These are phyloP conservation scores for Periglandula ipomoeae DNA, from an alignment of 2,329 filamentous ascomycete genomes.

Conservation along the genomic window DNA sequence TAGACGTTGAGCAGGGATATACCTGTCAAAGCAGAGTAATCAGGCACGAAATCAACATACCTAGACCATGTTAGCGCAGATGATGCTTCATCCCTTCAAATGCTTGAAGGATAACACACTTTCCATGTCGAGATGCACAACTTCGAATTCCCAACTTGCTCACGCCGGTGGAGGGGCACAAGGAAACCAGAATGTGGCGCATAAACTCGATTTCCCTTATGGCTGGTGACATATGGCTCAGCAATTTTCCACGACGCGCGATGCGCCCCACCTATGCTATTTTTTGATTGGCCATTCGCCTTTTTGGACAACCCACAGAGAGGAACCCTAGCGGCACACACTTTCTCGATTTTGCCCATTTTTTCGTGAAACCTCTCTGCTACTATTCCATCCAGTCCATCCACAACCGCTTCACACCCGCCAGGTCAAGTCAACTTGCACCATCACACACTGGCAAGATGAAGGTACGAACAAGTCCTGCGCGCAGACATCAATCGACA, in stretches of 20 bases:
- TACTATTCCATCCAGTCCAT: slow-evolving; percentile 9
- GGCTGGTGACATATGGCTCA: slow-evolving; percentile 5
- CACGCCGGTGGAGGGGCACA: too few species aligned
- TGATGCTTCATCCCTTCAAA: too few species aligned
- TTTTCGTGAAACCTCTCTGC: slow-evolving; percentile 16
- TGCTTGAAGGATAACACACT: too few species aligned
- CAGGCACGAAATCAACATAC: too few species aligned
- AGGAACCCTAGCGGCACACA: slow-evolving; percentile 34
- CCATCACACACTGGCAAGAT: slow-evolving; percentile 38
- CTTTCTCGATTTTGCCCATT: slow-evolving; percentile 29
- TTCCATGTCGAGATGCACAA: too few species aligned
- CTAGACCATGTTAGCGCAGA: too few species aligned
- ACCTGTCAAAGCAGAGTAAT: too few species aligned
- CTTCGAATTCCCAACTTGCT: too few species aligned
- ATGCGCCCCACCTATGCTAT: too few species aligned
- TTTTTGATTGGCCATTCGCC: slow-evolving; percentile 26
- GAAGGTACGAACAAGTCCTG: slow-evolving; percentile 28
- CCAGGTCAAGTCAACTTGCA: slow-evolving; percentile 36
- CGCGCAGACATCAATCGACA: background rate
- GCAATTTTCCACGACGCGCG: background rate
- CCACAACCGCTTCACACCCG: slow-evolving; percentile 25
- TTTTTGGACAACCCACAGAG: slow-evolving; percentile 9
- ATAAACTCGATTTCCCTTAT: too few species aligned
- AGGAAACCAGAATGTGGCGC: too few species aligned
- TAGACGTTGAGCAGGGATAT: too few species aligned